Evolutionary conservation across 2,329 filamentous ascomycete species (phyloP), one percentile per base, ranked within the genome.

Genomic region (Cylindrodendrum hubeiense): DNA sequence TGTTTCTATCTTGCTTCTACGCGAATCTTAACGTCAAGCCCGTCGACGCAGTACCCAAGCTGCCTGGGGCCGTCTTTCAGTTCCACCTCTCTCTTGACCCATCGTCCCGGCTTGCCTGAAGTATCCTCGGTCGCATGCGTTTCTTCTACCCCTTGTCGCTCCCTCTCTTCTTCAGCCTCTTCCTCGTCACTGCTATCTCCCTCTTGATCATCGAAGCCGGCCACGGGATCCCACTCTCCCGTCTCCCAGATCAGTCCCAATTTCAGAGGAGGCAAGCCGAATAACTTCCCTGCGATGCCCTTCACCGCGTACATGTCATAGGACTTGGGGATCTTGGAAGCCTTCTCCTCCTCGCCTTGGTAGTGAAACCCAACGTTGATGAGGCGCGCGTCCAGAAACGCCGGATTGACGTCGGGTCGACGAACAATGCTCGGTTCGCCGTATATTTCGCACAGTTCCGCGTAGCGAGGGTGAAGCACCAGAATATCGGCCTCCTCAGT

Each of bases 151-250:
- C 67, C 65, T 37, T 51, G 67, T 55, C 24, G 71, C 61, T 63
- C 67, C 7, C 71, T 78, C 44, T 79, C 77, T 22, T 75, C 69
- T 13, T 78, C 80, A 2, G 80, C 81, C 6, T 84, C 83, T 30
- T 86, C 84, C 7, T 86, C 85, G 30, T 87, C 86, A 49, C 85
- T 86, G 70, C 83, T 85, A 47, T 83, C 84, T 58, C 81, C 86
- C 46, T 88, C 88, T 30, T 86, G 85, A 5, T 88, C 85, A 67
- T 89, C 85, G 70, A 89, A 87, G 66, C 87, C 85, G 9, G 86
- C 86, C 0, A 94, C 90, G 0, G 93, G 93, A 78, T 97, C 94
- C 89, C 92, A 93, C 78, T 98, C 95, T 21, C 93, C 93, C 9
- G 94, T 97, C 81, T 97, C 94, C 92, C 93, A 97, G 1, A 96